Evolutionary conservation across 805 yeast genomes (phyloP), one percentile per base, ranked within the genome.

Genomic region (Ogataea minuta): DNA sequence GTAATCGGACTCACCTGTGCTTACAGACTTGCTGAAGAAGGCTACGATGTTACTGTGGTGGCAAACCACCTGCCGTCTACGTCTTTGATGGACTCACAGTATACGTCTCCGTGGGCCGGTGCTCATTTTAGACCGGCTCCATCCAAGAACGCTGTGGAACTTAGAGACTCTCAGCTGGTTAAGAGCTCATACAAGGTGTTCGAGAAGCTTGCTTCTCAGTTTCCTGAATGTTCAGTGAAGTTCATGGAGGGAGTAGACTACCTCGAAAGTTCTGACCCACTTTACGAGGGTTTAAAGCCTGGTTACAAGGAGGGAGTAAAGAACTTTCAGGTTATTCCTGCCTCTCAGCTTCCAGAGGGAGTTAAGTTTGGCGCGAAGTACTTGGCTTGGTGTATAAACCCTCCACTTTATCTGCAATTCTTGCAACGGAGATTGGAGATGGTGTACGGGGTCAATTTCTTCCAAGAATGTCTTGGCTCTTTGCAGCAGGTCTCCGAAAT

Each of bases 51-150:
- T 11, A 66, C 67, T 1, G 59, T 82, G 4, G 55, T 81, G 8
- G 77, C 83, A 0, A 66, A 58, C 26, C 65, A 66, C 56, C 67
- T 62, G 62, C 67, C 68, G 3, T 51, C 62, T 27, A 60, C 41
- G 17, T 49, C 46, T n/a, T 20, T 41, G 25, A 33, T 16, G 28
- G 45, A 53, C 35, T 53, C 62, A 1, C 34, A 50, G 46, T 36
- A 45, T 76, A 79, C 89, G 4, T 80, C 87, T 0, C 72, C 81
- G 2, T 82, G 86, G 87, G 89, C 89, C 0, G 90, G 90, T 12
- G 90, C 90, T 1, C 87, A 82, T 56, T 82, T 70, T 59, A 63
- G 89, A 46, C 88, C 89, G 2, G 72, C 71, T 44, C 89, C 89
- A 4, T 67, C 76, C 34, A 64, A 59, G 31, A 59, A 53, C 28